Evolutionary conservation across 2,329 filamentous ascomycete genomes (phyloP).

Genomic region (Laburnicola sp.): DNA sequence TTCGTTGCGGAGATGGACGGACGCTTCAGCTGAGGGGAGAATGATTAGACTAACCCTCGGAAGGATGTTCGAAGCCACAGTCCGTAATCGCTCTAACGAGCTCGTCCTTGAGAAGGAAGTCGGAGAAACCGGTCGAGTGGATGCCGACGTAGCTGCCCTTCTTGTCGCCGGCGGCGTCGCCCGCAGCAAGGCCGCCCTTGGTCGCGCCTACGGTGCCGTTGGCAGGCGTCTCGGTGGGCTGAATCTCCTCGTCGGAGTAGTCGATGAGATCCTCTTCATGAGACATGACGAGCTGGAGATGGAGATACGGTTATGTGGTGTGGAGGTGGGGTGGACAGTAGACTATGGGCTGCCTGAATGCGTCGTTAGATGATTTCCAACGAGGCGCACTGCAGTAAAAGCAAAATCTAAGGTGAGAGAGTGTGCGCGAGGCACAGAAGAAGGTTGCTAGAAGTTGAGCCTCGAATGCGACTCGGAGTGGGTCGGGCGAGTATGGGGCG

Average conservation of each 20-base stretch:
- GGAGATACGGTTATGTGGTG: slow-evolving; percentile 13
- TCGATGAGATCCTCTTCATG: slow-evolving; percentile 99
- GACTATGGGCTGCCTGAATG: slow-evolving; percentile 14
- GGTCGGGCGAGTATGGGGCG: slow-evolving; percentile 4
- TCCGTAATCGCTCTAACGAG: slow-evolving; percentile 99
- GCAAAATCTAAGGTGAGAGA: background rate
- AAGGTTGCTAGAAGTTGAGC: background rate
- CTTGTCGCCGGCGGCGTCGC: slow-evolving; percentile 82
- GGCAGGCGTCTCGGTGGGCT: slow-evolving; percentile 79
- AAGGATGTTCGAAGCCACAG: slow-evolving; percentile 99
- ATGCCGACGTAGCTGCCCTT: slow-evolving; percentile 99
- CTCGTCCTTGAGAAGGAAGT: slow-evolving; percentile 98
- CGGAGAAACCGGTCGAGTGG: slow-evolving; percentile 96
- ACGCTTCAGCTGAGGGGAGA: slow-evolving; percentile 58
- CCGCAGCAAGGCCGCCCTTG: slow-evolving; percentile 79
- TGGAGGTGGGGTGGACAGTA: slow-evolving; percentile 14
- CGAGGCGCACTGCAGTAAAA: slow-evolving; percentile 10
- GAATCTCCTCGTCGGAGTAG: slow-evolving; percentile 99
- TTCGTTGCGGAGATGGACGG: slow-evolving; percentile 62
- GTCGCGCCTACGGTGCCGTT: slow-evolving; percentile 63
- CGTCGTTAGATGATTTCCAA: slow-evolving; percentile 28
- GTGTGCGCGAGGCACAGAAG: background rate
- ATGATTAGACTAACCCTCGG: slow-evolving; percentile 97
- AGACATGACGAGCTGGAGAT: slow-evolving; percentile 40
- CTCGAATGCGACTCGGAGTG: slow-evolving; percentile 3